phyloP scores from a whole-genome alignment of 2,329 filamentous ascomycete species.

The Ophiosphaerella narmari region DNA sequence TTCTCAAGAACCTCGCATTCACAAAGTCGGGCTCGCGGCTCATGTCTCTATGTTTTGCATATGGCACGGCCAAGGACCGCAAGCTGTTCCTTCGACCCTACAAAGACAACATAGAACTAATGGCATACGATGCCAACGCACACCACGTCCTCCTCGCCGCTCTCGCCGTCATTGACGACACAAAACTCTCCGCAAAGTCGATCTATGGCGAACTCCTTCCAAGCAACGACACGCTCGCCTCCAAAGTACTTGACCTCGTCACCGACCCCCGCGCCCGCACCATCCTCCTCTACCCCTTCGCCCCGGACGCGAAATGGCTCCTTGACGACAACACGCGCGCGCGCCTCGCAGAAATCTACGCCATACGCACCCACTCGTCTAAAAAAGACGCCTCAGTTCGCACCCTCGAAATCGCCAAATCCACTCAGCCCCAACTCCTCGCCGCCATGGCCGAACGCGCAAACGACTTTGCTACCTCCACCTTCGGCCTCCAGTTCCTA shows the following conservation, averaged over 20 bases:
- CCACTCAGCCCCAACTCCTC: slow-evolving; percentile 75
- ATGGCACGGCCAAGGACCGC: slow-evolving; percentile 89
- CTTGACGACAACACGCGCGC: slow-evolving; percentile 67
- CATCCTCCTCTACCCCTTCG: slow-evolving; percentile 80
- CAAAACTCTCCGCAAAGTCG: slow-evolving; percentile 81
- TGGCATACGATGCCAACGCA: slow-evolving; percentile 79
- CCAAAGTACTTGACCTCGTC: slow-evolving; percentile 67
- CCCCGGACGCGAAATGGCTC: slow-evolving; percentile 65
- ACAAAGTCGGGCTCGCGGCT: slow-evolving; percentile 85
- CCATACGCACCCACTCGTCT: slow-evolving; percentile 79
- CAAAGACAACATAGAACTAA: slow-evolving; percentile 84
- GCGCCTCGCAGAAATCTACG: slow-evolving; percentile 75
- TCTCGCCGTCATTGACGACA: slow-evolving; percentile 93
- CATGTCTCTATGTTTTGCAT: slow-evolving; percentile 78
- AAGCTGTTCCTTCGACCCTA: slow-evolving; percentile 86
- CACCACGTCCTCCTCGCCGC: slow-evolving; percentile 83
- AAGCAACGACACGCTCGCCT: slow-evolving; percentile 54
- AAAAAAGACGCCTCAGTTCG: slow-evolving; percentile 86
- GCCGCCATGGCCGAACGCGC: slow-evolving; percentile 72
- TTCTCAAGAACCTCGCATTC: slow-evolving; percentile 95
- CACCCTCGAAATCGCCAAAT: slow-evolving; percentile 74
- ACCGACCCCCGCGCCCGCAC: slow-evolving; percentile 69
- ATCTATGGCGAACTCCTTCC: slow-evolving; percentile 85
- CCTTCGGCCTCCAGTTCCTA: slow-evolving; percentile 86
- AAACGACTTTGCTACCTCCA: slow-evolving; percentile 69